A percentile compares a stretch with the other conserved stretches of the same genome.
These are phyloP conservation scores for Colletotrichum costaricense DNA, from an alignment of 2,329 filamentous ascomycete species.

Conservation along the genomic window DNA sequence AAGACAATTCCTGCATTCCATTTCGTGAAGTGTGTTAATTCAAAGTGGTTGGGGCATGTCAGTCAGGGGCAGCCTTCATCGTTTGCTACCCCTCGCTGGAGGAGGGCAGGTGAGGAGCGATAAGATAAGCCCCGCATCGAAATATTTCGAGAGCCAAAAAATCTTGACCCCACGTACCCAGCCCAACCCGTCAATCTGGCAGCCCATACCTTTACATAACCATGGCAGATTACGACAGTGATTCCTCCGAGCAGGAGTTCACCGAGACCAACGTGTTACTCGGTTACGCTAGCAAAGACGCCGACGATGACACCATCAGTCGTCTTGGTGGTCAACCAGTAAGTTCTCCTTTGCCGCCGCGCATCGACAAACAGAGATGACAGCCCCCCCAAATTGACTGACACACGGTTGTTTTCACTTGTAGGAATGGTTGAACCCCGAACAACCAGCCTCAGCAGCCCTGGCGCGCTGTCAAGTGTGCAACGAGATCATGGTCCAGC, in stretches of 20 bases:
- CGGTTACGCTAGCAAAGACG: slow-evolving; percentile 86
- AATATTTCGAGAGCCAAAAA: slow-evolving; percentile 47
- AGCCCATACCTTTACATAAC: slow-evolving; percentile 10
- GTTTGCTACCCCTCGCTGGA: slow-evolving; percentile 17
- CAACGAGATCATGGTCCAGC: slow-evolving; percentile 82
- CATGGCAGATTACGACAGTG: slow-evolving; percentile 86
- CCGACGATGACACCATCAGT: slow-evolving; percentile 84
- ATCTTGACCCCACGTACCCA: slow-evolving; percentile 49
- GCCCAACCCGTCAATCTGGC: slow-evolving; percentile 4
- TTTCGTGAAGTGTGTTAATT: background rate
- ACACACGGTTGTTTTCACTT: background rate
- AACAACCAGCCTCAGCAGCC: slow-evolving; percentile 76
- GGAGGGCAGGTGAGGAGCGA: slow-evolving; percentile 17
- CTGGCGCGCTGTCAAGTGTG: slow-evolving; percentile 90
- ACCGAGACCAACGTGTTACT: slow-evolving; percentile 89
- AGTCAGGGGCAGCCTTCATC: background rate
- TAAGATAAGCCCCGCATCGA: slow-evolving; percentile 45
- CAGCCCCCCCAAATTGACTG: slow-evolving; percentile 9
- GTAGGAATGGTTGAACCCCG: slow-evolving; percentile 86
- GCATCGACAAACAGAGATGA: slow-evolving; percentile 7
- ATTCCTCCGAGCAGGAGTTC: slow-evolving; percentile 74
- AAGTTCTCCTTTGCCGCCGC: slow-evolving; percentile 50
- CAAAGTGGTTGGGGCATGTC: background rate
- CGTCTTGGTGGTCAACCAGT: slow-evolving; percentile 90
- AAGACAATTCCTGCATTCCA: background rate